Percentiles rank a stretch among this genome's conserved stretches.
These are phyloP conservation scores for thale cress (Arabidopsis thaliana) DNA, from an alignment of 345 rosid species.

Conservation along the genomic window DNA sequence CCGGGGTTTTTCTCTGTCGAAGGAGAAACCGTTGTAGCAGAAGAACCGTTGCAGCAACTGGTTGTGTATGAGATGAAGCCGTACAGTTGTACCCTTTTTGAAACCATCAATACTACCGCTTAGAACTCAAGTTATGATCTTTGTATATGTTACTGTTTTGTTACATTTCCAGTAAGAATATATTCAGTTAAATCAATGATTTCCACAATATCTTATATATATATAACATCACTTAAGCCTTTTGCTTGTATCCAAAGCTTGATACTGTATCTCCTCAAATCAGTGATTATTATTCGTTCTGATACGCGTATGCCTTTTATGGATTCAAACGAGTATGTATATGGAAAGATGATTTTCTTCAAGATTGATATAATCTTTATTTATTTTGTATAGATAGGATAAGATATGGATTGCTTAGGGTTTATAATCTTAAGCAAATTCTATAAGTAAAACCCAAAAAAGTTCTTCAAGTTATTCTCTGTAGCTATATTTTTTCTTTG, in stretches of 20 bases:
- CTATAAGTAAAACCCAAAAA: background rate
- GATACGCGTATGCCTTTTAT: conserved; percentile 24
- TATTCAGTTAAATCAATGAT: background rate
- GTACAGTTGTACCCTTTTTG: conserved; percentile 79
- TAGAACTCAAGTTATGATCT: conserved; percentile 37
- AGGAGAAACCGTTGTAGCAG: conserved; percentile 57
- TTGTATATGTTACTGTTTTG: conserved; percentile 24
- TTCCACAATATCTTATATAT: background rate
- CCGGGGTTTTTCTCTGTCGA: conserved; percentile 75
- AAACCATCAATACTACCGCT: conserved; percentile 51
- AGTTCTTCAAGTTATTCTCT: conserved; percentile 15
- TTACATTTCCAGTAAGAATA: conserved; percentile 14
- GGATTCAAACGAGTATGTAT: conserved; percentile 13
- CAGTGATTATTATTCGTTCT: background rate
- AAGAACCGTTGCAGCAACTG: conserved; percentile 52
- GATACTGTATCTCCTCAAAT: background rate
- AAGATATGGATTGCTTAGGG: conserved; percentile 33
- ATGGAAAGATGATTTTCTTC: conserved; percentile 24
- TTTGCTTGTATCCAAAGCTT: conserved; percentile 12
- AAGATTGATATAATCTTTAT: conserved; percentile 6
- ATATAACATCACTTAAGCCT: background rate
- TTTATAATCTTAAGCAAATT: conserved; percentile 21
- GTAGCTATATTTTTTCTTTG: background rate
- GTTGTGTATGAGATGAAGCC: conserved; percentile 73
- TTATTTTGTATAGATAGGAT: conserved; percentile 15